Evolutionary conservation across 306 rosid species (phyloP).

Genomic region (Senna siamea): DNA sequence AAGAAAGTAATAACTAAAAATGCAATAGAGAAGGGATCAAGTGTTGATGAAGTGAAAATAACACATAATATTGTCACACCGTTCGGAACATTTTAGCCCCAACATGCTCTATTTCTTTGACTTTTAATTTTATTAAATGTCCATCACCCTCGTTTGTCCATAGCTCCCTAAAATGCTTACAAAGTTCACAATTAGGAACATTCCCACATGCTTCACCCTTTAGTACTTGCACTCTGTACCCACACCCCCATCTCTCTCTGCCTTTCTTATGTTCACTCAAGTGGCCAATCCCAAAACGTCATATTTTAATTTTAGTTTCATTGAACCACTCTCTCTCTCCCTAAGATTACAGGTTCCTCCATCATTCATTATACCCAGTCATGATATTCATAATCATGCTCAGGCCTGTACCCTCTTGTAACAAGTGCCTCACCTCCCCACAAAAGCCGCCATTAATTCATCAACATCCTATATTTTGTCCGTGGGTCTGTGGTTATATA

Average conservation of each 20-base stretch:
- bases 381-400: too few relatives aligned
- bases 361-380: too few relatives aligned
- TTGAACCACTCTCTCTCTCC: too few relatives aligned
- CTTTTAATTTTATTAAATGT: background rate
- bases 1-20: background rate
- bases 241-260: too few relatives aligned
- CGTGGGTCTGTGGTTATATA: background rate
- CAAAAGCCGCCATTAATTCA: conserved; percentile 21
- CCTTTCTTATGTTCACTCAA: too few relatives aligned
- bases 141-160: conserved; percentile 30
- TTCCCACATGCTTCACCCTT: conserved; percentile 6
- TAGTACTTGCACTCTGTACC: background rate
- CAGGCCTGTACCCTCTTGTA: too few relatives aligned
- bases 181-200: conserved; percentile 33
- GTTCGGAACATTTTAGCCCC: conserved; percentile 12
- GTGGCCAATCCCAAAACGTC: too few relatives aligned
- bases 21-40: background rate
- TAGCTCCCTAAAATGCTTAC: conserved; percentile 22
- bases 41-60: background rate
- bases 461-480: conserved; percentile 16
- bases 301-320: too few relatives aligned
- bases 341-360: too few relatives aligned
- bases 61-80: background rate
- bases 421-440: conserved; percentile 4
- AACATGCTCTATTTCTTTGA: conserved; percentile 14